Evolutionary conservation across 768 basidiomycete genomes (phyloP).

Genomic region (Amanita rubescens): DNA sequence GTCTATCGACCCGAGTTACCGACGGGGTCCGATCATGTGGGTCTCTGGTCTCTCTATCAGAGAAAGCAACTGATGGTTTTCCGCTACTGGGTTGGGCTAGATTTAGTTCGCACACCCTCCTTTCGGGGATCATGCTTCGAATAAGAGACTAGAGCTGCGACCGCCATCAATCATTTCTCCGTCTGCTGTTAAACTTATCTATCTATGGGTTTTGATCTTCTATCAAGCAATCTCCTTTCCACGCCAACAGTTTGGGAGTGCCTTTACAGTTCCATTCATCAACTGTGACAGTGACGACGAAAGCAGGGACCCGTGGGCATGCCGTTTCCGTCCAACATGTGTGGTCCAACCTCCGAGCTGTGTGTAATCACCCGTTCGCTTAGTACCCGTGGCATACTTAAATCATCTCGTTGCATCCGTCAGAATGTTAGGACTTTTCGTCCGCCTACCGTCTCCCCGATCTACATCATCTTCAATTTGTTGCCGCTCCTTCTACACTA

Average conservation of each 20-base stretch:
- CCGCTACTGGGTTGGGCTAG: neutral
- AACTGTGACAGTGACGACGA: constrained; percentile 24
- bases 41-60: neutral
- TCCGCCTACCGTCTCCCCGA: constrained; percentile 20
- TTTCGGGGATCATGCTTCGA: constrained; percentile 6
- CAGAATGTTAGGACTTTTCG: constrained; percentile 27
- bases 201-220: neutral
- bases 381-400: constrained; percentile 38
- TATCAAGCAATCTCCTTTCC: constrained; percentile 2
- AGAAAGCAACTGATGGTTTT: neutral
- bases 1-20: constrained; percentile 25
- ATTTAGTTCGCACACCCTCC: neutral
- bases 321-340: constrained; percentile 19
- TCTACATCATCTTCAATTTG: constrained; percentile 11
- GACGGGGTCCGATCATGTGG: constrained; percentile 19
- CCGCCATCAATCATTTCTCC: neutral
- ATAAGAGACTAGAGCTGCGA: neutral
- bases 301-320: constrained; percentile 23
- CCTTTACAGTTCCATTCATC: neutral
- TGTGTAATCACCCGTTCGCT: constrained; percentile 25
- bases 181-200: neutral
- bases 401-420: constrained; percentile 21
- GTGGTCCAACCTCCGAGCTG: constrained; percentile 23
- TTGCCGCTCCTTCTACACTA: constrained; percentile 13
- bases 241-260: constrained; percentile 2